A percentile compares a stretch with the other conserved stretches of the same genome.
Evolutionary conservation across 495 filamentous ascomycete species (phyloP).

Genomic region (Penicillium pulvis): DNA sequence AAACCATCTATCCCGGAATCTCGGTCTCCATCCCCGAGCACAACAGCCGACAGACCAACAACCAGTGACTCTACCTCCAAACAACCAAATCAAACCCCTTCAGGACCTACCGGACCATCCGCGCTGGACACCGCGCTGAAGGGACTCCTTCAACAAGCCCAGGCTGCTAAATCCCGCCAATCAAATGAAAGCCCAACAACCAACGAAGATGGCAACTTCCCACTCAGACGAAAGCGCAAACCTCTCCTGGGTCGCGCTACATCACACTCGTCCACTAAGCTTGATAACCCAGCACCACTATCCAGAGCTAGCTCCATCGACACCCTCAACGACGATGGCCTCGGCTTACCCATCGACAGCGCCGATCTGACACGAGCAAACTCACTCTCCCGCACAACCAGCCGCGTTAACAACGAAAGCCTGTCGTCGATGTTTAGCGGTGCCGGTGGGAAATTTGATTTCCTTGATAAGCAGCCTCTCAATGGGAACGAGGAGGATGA

Average conservation of each 20-base stretch:
- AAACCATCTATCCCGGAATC: conserved; percentile 33
- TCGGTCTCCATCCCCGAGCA: conserved; percentile 30
- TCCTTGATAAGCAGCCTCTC: conserved; percentile 25
- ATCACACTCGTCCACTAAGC: conserved; percentile 37
- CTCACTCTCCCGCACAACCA: conserved; percentile 27
- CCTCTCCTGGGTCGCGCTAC: conserved; percentile 53
- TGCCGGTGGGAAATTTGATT: conserved; percentile 31
- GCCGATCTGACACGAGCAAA: conserved; percentile 33
- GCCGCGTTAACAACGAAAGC: conserved; percentile 26
- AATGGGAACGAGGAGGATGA: conserved; percentile 36
- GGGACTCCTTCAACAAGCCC: conserved; percentile 45
- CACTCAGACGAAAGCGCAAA: conserved; percentile 33
- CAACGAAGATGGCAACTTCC: conserved; percentile 20
- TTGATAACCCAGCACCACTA: conserved; percentile 21
- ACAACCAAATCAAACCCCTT: conserved; percentile 18
- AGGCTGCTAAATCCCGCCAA: conserved; percentile 38
- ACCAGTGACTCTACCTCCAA: conserved; percentile 15
- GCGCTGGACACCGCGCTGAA: conserved; percentile 42
- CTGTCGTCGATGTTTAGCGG: conserved; percentile 38
- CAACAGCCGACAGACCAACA: conserved; percentile 8
- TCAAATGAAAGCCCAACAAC: conserved; percentile 17
- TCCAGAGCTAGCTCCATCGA: conserved; percentile 58
- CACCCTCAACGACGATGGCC: conserved; percentile 56
- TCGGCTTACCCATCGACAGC: conserved; percentile 48
- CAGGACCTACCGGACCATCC: conserved; percentile 24